A percentile compares a stretch with the other conserved stretches of the same genome.
phyloP scores from a whole-genome alignment of 2,329 filamentous ascomycete genomes.

The Pestalotiopsis sp. region DNA sequence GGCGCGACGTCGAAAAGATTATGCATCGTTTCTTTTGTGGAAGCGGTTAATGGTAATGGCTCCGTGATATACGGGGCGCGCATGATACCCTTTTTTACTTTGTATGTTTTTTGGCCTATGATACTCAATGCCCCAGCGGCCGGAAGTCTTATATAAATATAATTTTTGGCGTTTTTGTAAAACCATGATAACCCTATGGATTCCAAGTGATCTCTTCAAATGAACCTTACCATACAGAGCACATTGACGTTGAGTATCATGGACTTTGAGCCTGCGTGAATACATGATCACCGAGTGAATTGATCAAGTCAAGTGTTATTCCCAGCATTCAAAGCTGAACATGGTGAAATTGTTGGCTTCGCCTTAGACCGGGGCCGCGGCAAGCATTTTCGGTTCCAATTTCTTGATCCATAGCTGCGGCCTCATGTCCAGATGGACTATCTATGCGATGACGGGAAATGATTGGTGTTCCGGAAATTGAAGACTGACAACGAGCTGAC shows the following conservation, averaged over 20 bases:
- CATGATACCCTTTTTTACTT: neutral
- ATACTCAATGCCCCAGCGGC: neutral
- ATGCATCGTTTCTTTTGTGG: neutral
- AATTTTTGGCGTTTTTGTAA: too few species aligned
- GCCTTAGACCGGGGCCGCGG: neutral
- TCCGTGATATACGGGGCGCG: neutral
- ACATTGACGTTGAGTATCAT: neutral
- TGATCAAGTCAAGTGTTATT: neutral
- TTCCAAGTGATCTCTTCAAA: too few species aligned
- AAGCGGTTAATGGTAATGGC: neutral
- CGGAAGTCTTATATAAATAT: neutral
- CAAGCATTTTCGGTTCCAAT: neutral
- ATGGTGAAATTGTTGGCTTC: neutral
- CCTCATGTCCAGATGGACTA: neutral
- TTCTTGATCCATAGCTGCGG: neutral
- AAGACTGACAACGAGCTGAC: too few species aligned
- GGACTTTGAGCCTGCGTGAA: neutral
- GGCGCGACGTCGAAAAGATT: neutral
- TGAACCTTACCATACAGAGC: too few species aligned
- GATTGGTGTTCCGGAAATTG: too few species aligned
- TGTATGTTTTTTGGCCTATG: neutral
- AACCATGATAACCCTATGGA: too few species aligned
- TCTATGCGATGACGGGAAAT: too few species aligned
- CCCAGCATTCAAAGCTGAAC: too few species aligned
- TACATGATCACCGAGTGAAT: neutral